These are phyloP conservation scores for Huntiella bhutanensis DNA, from an alignment of 2,329 filamentous ascomycete genomes.

Conservation along the genomic window DNA sequence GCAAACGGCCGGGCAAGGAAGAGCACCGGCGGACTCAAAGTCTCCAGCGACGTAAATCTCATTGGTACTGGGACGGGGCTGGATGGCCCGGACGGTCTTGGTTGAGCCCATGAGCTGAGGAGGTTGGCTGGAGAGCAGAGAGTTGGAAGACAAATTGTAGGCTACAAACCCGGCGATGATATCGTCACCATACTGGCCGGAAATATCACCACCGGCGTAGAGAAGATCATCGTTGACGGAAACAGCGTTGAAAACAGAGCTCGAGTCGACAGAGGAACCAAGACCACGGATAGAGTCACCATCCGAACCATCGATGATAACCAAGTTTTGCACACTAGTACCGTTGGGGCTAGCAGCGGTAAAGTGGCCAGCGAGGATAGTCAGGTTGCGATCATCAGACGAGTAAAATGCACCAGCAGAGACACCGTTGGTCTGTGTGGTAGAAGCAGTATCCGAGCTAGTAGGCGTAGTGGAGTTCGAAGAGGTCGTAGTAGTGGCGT, in stretches of 20 bases:
- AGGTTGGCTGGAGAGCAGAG: conserved; percentile 48
- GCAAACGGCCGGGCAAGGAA: conserved; percentile 70
- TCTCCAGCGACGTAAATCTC: conserved; percentile 74
- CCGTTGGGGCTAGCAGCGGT: conserved; percentile 49
- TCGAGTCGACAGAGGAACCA: conserved; percentile 41
- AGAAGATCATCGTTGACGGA: conserved; percentile 47
- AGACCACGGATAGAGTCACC: conserved; percentile 50
- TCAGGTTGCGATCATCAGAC: conserved; percentile 53
- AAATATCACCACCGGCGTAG: conserved; percentile 67
- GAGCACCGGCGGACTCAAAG: conserved; percentile 65
- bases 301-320: conserved; percentile 63
- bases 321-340: conserved; percentile 56
- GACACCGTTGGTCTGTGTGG: conserved; percentile 36
- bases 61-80: conserved; percentile 46
- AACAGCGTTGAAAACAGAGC: conserved; percentile 59
- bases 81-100: conserved; percentile 59
- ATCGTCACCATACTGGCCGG: conserved; percentile 45
- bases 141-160: conserved; percentile 52
- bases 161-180: conserved; percentile 55
- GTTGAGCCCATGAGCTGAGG: conserved; percentile 52
- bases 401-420: conserved; percentile 62
- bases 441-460: not conserved
- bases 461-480: conserved; percentile 20
- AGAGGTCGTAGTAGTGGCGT: conserved; percentile 20
- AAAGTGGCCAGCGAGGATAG: conserved; percentile 78